Conservation (phyloP, 2,329 filamentous ascomycete species). For the Ceratocystis albifundus region DNA sequence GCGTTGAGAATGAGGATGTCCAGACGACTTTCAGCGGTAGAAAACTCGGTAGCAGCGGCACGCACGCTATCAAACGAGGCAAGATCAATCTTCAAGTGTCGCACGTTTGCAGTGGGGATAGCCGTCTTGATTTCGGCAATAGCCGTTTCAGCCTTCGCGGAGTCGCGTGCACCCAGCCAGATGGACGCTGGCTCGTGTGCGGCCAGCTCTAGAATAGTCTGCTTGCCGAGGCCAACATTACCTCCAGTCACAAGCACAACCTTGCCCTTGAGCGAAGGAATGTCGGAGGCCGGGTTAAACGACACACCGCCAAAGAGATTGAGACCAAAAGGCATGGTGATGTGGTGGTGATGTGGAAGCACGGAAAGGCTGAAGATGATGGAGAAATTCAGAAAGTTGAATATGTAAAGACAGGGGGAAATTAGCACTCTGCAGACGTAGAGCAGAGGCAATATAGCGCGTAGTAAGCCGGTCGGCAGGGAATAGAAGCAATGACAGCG, state of each 20-base stretch:
- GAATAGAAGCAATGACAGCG: constrained; percentile 6
- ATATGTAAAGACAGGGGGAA: not conserved
- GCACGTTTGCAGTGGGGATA: constrained; percentile 24
- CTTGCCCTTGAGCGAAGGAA: constrained; percentile 37
- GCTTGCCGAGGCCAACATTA: constrained; percentile 33
- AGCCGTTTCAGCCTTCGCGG: constrained; percentile 31
- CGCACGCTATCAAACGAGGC: constrained; percentile 31
- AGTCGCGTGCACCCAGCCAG: constrained; percentile 37
- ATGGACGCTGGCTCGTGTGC: constrained; percentile 33
- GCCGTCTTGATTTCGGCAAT: constrained; percentile 18
- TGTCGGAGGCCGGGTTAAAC: constrained; percentile 34
- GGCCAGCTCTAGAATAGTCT: constrained; percentile 33
- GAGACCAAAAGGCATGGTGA: constrained; percentile 22
- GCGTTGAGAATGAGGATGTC: constrained; percentile 38
- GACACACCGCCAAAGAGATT: constrained; percentile 23
- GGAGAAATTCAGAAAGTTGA: constrained; percentile 6
- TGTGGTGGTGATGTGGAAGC: constrained; percentile 15
- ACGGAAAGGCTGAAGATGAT: constrained; percentile 17
- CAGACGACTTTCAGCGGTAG: constrained; percentile 27
- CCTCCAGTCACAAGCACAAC: constrained; percentile 38
- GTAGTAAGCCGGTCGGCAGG: not conserved
- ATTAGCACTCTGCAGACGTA: not conserved
- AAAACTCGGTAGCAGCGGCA: constrained; percentile 32
- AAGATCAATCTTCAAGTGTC: constrained; percentile 32
- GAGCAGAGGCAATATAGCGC: not conserved